phyloP scores from a whole-genome alignment of 2,329 filamentous ascomycete genomes.

The Gaeumannomyces sp. region DNA sequence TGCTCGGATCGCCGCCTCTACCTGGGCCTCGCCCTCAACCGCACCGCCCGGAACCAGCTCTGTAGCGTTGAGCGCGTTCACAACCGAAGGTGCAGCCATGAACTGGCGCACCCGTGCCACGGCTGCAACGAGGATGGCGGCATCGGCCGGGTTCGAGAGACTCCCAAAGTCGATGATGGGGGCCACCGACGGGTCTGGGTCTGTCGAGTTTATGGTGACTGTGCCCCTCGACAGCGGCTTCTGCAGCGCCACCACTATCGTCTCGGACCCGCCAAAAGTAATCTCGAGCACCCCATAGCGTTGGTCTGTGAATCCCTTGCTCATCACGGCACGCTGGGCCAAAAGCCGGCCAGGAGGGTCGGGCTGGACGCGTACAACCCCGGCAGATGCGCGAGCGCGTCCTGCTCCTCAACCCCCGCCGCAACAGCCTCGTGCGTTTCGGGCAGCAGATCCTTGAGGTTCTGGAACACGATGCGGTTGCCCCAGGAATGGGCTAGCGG shows the following conservation, averaged over 20 bases:
- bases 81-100: constrained; percentile 9
- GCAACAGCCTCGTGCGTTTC: constrained; percentile 3
- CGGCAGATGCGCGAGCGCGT: constrained; percentile 11
- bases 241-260: constrained; percentile 5
- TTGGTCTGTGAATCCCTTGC: constrained; percentile 1
- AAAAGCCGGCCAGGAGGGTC: constrained; percentile 8
- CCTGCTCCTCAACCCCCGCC: constrained; percentile 1
- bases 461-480: constrained; percentile 10
- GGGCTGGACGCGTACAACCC: background rate
- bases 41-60: constrained; percentile 10
- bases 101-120: constrained; percentile 8
- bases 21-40: constrained; percentile 28
- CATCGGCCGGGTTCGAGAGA: constrained; percentile 11
- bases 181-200: background rate
- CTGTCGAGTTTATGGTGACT: constrained; percentile 8
- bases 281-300: constrained; percentile 12
- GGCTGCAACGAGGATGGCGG: constrained; percentile 7
- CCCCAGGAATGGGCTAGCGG: constrained; percentile 6
- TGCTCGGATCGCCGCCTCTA: constrained; percentile 18
- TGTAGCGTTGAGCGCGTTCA: background rate
- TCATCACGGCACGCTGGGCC: constrained; percentile 8
- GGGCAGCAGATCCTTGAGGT: constrained; percentile 8
- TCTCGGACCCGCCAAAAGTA: constrained; percentile 9
- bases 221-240: constrained; percentile 12
- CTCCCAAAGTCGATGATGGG: constrained; percentile 11